Base-by-base conservation (phyloP, 371 early-diverging fungal species). In the Rhizomucor pusillus region DNA sequence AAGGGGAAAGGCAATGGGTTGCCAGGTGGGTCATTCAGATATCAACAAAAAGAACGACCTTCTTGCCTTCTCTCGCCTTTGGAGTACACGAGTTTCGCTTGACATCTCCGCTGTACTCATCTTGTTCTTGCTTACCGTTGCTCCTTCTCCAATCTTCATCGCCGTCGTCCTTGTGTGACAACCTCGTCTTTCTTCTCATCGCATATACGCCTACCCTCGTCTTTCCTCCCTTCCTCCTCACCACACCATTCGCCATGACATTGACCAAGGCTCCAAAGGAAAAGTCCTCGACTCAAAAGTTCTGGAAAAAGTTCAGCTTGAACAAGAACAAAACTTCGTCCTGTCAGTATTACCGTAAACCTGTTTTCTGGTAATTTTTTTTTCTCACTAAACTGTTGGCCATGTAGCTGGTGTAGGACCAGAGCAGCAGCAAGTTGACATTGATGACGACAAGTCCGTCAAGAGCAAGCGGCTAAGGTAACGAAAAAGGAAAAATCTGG, bases 291-390 rank as follows among this genome's bases (percentile, higher is more conserved):
- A 52, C 60, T 10, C 52, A 56, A 35, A 66, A 66, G 54, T 66
- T 66, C 46, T 75, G 75, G 75, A 69, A 71, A 59, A 75, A 75
- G 47, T 58, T 75, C 25, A 62, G 69, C 4, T 52, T 75, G 45
- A 54, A 60, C 47, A 75, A 65, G 47, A 65, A 69, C 16, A 64
- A 52, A 45, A 62, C 37, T 14, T 36, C 35, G n/a, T 35, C 44
- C 24, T 1, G 14, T 29, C 29, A 29, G 29, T 29, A 29, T 29
- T 7, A 29, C 29, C 5, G 3, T 29, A 5, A 29, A 5, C 7
- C 29, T 29, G 7, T 5, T 29, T 3, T 29, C 3, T 29, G 5
- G 29, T 29, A 3, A 29, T 7, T 29, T 29, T 29, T 23, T 51
- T 40, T 10, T 18, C 18, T 29, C 34, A 39, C 39, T 13, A 37